Evolutionary conservation across 441 rosid species (phyloP), one percentile per base, ranked within the genome.

Genomic region (Pelargonium fulgidum): DNA sequence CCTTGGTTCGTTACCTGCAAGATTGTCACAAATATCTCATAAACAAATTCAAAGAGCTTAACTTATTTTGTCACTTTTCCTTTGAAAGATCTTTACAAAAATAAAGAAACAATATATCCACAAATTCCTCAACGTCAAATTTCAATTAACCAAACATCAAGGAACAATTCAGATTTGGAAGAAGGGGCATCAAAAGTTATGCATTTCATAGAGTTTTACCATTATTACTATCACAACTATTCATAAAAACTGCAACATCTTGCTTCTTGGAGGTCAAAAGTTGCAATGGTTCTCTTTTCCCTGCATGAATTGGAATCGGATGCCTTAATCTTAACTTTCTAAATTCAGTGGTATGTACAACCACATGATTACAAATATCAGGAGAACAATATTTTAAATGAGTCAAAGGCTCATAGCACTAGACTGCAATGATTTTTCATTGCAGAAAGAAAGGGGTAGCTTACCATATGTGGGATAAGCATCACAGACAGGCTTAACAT

Each of bases 221-320:
- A 62, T 72, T 72, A 76, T 64, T 63, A 69, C 75, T 67, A 77
- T 77, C 79, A 72, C 68, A 67, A 65, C 71, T 26, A 66, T 61
- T 73, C 42, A 72, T 65, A 62, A 74, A 65, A 73, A 78, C 54
- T 69, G 80, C 74, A 68, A 76, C 76, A 74, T 73, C 81, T 81
- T 78, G 82, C 56, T 67, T 80, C 68, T 76, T 52, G 69, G 62
- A 64, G 65, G 44, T 66, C 64, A 17, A 77, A 50, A 68, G 58
- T 41, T 42, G 36, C 33, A 22, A 59, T 59, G 70, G 62, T 44
- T 76, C 77, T 68, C 70, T 70, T 66, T 50, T 74, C 67, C 13
- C 45, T 9, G 24, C 54, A 65, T 24, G 33, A 17, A 39, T 62
- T 44, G 64, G 56, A 70, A 67, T 44, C 62, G 67, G 62, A 65